phyloP scores from a whole-genome alignment of 2,329 filamentous ascomycete genomes.

The Phialophora macrospora region DNA sequence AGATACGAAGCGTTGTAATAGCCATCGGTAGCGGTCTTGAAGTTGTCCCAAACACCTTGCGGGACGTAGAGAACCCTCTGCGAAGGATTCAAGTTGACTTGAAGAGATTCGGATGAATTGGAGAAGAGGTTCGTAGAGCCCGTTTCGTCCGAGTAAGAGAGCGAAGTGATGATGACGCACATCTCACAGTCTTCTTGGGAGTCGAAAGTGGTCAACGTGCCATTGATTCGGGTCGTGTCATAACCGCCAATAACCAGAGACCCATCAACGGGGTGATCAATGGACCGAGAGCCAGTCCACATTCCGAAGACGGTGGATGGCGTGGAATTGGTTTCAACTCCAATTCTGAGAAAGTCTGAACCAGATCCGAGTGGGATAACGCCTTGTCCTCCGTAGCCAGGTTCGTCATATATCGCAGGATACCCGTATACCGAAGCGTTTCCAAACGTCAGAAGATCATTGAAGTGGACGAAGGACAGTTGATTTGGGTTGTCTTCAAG shows the following conservation, averaged over 20 bases:
- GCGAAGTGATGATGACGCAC: constrained; percentile 30
- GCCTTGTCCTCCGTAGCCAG: constrained; percentile 36
- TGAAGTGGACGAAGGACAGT: constrained; percentile 35
- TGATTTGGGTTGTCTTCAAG: constrained; percentile 16
- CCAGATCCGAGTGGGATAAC: constrained; percentile 32
- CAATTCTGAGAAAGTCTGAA: constrained; percentile 32
- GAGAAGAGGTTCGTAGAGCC: constrained; percentile 30
- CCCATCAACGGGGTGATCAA: constrained; percentile 29
- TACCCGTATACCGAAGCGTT: constrained; percentile 31
- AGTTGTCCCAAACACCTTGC: constrained; percentile 33
- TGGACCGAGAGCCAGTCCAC: constrained; percentile 36
- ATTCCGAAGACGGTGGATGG: constrained; percentile 36
- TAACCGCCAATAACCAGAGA: constrained; percentile 37
- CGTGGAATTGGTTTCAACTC: constrained; percentile 25
- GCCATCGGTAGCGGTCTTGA: constrained; percentile 26
- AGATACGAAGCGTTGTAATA: constrained; percentile 28
- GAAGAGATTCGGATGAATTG: constrained; percentile 31
- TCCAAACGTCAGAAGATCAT: constrained; percentile 33
- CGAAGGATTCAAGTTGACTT: constrained; percentile 33
- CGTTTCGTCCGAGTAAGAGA: constrained; percentile 26
- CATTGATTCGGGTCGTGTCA: constrained; percentile 33
- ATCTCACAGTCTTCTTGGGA: constrained; percentile 29
- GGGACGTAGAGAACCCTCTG: constrained; percentile 31
- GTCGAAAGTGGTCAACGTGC: constrained; percentile 29
- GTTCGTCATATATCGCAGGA: constrained; percentile 33